Evolutionary conservation across 2,329 filamentous ascomycete genomes (phyloP).

Genomic region (Pseudogymnoascus sp.): DNA sequence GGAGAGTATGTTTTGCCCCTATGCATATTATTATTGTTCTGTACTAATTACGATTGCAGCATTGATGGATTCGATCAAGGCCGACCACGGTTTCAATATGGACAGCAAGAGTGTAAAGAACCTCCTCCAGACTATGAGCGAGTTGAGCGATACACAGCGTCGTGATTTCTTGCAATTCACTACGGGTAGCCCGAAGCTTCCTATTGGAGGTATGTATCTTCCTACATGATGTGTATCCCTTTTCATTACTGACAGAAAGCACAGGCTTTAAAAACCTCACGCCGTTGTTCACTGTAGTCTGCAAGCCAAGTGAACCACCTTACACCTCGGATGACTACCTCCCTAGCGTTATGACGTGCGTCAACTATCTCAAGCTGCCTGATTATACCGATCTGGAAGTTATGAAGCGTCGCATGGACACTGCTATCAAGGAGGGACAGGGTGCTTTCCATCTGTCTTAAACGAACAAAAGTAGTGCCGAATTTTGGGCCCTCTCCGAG

Average conservation of each 20-base stretch:
- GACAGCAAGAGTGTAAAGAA: conserved; percentile 95
- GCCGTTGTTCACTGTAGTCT: conserved; percentile 98
- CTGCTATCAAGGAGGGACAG: conserved; percentile 90
- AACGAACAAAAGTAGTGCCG: background rate
- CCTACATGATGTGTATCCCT: background rate
- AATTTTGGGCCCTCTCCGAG: conserved; percentile 12
- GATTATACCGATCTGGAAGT: conserved; percentile 78
- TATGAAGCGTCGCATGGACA: conserved; percentile 70
- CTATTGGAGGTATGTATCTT: conserved; percentile 76
- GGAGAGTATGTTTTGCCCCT: conserved; percentile 63
- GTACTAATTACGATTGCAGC: conserved; percentile 44
- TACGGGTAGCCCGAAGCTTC: conserved; percentile 94
- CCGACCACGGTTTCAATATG: conserved; percentile 97
- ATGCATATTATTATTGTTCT: background rate
- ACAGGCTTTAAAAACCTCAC: conserved; percentile 92
- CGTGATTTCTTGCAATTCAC: conserved; percentile 97
- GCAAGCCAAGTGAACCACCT: conserved; percentile 94
- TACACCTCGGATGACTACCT: conserved; percentile 94
- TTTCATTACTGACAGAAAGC: conserved; percentile 29
- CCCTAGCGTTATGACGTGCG: conserved; percentile 99
- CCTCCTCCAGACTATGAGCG: conserved; percentile 88
- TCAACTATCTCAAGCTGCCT: conserved; percentile 96
- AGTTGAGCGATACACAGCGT: conserved; percentile 65
- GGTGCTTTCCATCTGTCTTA: conserved; percentile 95
- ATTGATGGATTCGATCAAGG: conserved; percentile 96